Percentiles rank a stretch among this genome's conserved stretches.
phyloP scores from a whole-genome alignment of 2,329 filamentous ascomycete genomes.

The Monilinia vaccinii-corymbosi region DNA sequence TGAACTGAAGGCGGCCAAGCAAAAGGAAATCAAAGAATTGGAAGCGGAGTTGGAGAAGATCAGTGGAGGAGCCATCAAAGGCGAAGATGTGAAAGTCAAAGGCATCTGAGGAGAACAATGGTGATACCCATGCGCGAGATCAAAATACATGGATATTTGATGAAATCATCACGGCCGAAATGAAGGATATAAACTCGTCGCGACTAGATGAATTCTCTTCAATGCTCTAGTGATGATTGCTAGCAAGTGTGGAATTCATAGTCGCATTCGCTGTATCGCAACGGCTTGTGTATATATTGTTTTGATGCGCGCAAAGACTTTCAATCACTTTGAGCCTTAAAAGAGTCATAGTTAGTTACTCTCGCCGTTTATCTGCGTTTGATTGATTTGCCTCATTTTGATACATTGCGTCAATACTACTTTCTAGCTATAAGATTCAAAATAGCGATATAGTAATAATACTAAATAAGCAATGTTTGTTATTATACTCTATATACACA shows the following conservation, averaged over 20 bases:
- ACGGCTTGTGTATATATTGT: neutral
- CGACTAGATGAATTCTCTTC: neutral
- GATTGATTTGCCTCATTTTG: too few relatives aligned
- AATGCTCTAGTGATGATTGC: neutral
- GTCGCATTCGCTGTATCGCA: neutral
- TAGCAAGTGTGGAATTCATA: neutral
- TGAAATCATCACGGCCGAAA: neutral
- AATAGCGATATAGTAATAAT: neutral
- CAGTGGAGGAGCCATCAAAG: constrained; percentile 4
- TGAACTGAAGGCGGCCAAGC: constrained; percentile 52
- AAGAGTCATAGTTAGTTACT: too few relatives aligned
- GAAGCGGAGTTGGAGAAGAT: constrained; percentile 7
- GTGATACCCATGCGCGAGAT: neutral
- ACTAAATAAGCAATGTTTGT: neutral
- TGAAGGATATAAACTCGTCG: neutral
- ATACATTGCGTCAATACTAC: too few relatives aligned
- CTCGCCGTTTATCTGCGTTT: too few relatives aligned
- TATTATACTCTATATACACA: too few relatives aligned
- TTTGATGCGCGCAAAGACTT: too few relatives aligned
- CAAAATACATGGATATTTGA: neutral
- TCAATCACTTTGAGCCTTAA: neutral
- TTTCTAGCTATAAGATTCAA: neutral
- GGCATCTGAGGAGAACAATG: neutral
- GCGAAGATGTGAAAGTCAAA: constrained; percentile 6
- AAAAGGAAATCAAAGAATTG: constrained; percentile 3